Percentiles rank a stretch among this genome's conserved stretches.
phyloP scores from a whole-genome alignment of 2,329 filamentous ascomycete genomes.

The Dothiorella sarmentorum region DNA sequence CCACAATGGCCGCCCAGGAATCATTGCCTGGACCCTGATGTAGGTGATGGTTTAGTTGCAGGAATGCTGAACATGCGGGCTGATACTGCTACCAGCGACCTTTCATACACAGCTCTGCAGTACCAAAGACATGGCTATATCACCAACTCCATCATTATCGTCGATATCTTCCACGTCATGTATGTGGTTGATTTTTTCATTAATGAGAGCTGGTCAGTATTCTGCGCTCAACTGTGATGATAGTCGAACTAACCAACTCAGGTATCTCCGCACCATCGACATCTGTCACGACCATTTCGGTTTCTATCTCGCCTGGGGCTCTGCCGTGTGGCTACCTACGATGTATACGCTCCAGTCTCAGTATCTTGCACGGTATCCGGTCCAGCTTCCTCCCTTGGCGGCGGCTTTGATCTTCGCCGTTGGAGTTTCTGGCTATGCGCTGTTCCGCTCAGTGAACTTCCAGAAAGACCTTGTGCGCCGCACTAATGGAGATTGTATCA shows the following conservation, averaged over 20 bases:
- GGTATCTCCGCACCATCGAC: conserved; percentile 44
- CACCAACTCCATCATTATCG: conserved; percentile 43
- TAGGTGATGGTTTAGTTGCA: conserved; percentile 24
- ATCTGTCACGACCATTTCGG: conserved; percentile 45
- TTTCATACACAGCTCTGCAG: conserved; percentile 42
- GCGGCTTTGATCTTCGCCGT: conserved; percentile 29
- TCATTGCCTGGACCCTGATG: conserved; percentile 49
- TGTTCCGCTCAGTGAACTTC: conserved; percentile 47
- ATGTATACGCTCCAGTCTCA: conserved; percentile 50
- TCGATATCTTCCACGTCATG: conserved; percentile 43
- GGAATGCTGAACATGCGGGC: conserved; percentile 2
- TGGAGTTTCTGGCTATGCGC: conserved; percentile 40
- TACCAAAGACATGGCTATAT: conserved; percentile 42
- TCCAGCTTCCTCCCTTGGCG: conserved; percentile 27
- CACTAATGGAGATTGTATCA: conserved; percentile 38
- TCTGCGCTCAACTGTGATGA: background rate
- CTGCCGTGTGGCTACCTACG: conserved; percentile 44
- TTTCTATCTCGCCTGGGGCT: conserved; percentile 33
- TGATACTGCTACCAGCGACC: conserved; percentile 27
- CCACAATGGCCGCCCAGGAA: conserved; percentile 46
- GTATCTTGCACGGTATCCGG: conserved; percentile 45
- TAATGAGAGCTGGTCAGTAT: conserved; percentile 44
- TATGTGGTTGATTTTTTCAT: conserved; percentile 51
- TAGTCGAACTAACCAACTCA: conserved; percentile 11
- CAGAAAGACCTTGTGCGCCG: conserved; percentile 45